Evolutionary conservation across 192 early-diverging fungal genomes (phyloP), one percentile per base, ranked within the genome.

Genomic region (Coemansia sp.): DNA sequence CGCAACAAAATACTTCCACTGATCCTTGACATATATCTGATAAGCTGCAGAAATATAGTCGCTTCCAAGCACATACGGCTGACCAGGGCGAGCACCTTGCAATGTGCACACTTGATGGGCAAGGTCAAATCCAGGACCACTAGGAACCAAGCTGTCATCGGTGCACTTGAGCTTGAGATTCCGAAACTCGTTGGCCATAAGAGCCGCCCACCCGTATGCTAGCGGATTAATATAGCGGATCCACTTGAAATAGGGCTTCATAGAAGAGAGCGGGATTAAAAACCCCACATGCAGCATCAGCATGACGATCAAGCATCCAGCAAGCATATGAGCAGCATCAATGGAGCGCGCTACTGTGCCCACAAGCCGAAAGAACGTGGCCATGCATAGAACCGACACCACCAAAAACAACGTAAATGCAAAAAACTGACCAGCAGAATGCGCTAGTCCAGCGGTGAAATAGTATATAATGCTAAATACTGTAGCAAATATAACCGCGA

Each of bases 101-200:
- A 87, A 70, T 4, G 85, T 87, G 65, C 89, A 91, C 14, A 81
- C 79, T 21, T 74, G 82, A 61, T 86, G 72, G 14, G 43, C 45
- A 33, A 75, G 65, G 26, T 62, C 61, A 46, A 83, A 84, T 5
- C 49, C 62, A 8, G 79, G 68, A 13, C 82, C 86, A 47, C 47
- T 70, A 11, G 84, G 84, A 31, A 84, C 61, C 39, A 80, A 55
- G 23, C 65, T 66, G 16, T 43, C 23, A 7, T 60, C 59, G 2
- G 59, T 45, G 46, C 78, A 80, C 6, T 49, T 39, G 26, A 74
- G 26, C 38, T 49, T 44, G 11, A 80, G 68, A 14, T 41, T 41
- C 44, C 71, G 68, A 59, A 88, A 87, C 78, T 91, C 89, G 64
- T 89, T 91, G 44, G 72, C 65, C 66, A 88, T 66, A 13, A 91